Evolutionary conservation across 2,329 filamentous ascomycete species (phyloP).

Genomic region (Alternaria postmessia): DNA sequence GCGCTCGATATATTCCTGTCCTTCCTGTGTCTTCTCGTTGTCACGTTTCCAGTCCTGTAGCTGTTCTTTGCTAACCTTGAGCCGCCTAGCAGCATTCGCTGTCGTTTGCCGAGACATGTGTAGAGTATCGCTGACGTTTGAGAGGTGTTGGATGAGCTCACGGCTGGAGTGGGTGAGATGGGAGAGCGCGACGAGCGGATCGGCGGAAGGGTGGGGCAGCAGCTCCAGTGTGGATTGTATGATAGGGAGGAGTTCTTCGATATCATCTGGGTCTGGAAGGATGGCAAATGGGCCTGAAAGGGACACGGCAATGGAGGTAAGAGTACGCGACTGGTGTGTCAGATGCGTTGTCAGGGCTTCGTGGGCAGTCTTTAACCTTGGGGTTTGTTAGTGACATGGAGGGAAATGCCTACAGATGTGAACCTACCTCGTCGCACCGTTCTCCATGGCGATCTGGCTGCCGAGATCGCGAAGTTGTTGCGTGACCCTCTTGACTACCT

Average conservation of each 20-base stretch:
- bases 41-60: conserved; percentile 86
- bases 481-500: conserved; percentile 73
- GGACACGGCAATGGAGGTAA: conserved; percentile 77
- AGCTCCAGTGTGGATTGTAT: conserved; percentile 70
- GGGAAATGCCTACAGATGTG: background rate
- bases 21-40: conserved; percentile 82
- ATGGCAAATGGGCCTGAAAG: conserved; percentile 74
- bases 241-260: conserved; percentile 74
- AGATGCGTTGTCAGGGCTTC: conserved; percentile 78
- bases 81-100: conserved; percentile 77
- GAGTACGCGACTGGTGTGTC: conserved; percentile 75
- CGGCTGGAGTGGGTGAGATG: conserved; percentile 72
- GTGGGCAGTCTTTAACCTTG: conserved; percentile 79
- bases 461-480: conserved; percentile 76
- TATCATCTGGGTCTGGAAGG: conserved; percentile 68
- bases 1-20: conserved; percentile 79
- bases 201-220: conserved; percentile 71
- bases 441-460: conserved; percentile 75
- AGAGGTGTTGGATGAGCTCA: conserved; percentile 80
- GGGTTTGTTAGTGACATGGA: conserved; percentile 21
- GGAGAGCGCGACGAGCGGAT: conserved; percentile 71
- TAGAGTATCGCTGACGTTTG: conserved; percentile 86
- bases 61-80: conserved; percentile 84
- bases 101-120: conserved; percentile 94
- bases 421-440: conserved; percentile 72